Evolutionary conservation across 2,329 filamentous ascomycete genomes (phyloP).

Genomic region (Periconia sp.): DNA sequence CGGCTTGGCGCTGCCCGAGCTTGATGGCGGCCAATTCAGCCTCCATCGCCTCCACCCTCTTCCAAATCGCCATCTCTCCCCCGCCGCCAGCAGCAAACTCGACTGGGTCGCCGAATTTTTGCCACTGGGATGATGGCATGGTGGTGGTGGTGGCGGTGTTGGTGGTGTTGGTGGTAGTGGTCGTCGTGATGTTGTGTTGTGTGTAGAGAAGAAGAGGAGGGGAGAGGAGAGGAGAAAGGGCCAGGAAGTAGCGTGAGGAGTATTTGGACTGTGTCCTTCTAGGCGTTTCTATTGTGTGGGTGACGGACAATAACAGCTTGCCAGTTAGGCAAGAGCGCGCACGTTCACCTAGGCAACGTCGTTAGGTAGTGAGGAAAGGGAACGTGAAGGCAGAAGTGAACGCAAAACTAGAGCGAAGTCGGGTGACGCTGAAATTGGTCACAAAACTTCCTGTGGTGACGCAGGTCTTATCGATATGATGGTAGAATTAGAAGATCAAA

Average conservation of each 20-base stretch:
- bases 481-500: no score
- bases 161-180: neutral
- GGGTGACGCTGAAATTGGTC: no score
- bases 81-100: neutral
- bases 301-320: neutral
- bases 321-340: neutral
- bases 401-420: neutral
- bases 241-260: neutral
- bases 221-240: neutral
- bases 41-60: neutral
- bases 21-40: neutral
- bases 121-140: neutral
- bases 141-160: neutral
- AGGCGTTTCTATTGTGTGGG: neutral
- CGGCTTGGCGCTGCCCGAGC: neutral
- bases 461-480: no score
- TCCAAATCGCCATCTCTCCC: neutral
- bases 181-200: neutral
- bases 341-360: neutral
- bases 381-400: neutral
- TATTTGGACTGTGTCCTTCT: neutral
- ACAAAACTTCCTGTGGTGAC: no score
- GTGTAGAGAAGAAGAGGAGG: neutral
- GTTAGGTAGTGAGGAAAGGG: neutral
- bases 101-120: neutral